These are phyloP conservation scores for Mucor indicus DNA, from an alignment of 371 early-diverging fungal genomes.

Conservation along the genomic window DNA sequence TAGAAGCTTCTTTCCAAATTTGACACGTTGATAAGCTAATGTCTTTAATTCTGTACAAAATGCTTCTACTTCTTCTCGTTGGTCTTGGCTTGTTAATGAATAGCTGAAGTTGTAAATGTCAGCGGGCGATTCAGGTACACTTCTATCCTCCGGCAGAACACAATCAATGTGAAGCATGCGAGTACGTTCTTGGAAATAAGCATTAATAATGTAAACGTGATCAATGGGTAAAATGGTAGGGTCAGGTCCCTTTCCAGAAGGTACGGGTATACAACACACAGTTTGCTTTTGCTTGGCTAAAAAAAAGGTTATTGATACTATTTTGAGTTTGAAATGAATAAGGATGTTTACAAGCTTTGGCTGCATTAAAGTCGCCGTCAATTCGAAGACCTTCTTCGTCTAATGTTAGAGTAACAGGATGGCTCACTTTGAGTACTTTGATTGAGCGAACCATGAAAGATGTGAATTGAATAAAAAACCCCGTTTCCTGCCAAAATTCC, in stretches of 20 bases:
- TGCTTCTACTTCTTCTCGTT: conserved; percentile 19
- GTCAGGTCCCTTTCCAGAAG: conserved; percentile 22
- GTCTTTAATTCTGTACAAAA: conserved; percentile 28
- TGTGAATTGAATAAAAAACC: too few relatives aligned
- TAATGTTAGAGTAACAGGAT: conserved; percentile 31
- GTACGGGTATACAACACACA: conserved; percentile 27
- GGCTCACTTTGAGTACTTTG: conserved; percentile 28
- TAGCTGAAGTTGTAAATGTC: conserved; percentile 35
- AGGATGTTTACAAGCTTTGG: conserved; percentile 21
- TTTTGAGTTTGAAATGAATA: neutral
- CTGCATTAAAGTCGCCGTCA: conserved; percentile 39
- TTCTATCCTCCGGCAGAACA: conserved; percentile 38
- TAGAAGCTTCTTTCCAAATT: conserved; percentile 40
- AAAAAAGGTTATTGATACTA: neutral
- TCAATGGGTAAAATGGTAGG: conserved; percentile 42
- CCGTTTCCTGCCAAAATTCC: too few relatives aligned
- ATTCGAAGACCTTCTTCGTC: conserved; percentile 48
- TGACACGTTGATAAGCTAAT: conserved; percentile 33
- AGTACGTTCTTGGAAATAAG: conserved; percentile 19
- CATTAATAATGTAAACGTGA: conserved; percentile 26
- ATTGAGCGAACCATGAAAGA: conserved; percentile 25
- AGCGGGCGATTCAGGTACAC: conserved; percentile 24
- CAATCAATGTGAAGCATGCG: conserved; percentile 30
- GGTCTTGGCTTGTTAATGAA: conserved; percentile 19
- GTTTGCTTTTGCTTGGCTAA: conserved; percentile 2